Evolutionary conservation across 352 stramenopile species (phyloP).

Genomic region (Pythium folliculosum): DNA sequence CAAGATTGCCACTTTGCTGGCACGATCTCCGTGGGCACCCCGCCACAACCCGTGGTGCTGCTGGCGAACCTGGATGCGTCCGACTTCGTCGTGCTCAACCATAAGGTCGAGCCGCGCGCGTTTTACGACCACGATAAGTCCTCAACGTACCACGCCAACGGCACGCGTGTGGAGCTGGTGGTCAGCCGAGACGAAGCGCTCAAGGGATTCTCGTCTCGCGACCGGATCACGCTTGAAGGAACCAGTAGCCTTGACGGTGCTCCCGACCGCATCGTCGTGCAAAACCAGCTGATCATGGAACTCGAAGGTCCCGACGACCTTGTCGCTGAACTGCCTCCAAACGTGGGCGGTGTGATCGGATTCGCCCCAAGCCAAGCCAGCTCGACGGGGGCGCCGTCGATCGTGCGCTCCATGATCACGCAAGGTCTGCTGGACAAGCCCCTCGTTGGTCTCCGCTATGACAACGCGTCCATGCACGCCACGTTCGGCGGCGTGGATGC

Average conservation of each 20-base stretch:
- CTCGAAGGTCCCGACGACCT: background rate
- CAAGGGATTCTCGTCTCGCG: constrained; percentile 13
- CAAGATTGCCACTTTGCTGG: background rate
- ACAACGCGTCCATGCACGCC: background rate
- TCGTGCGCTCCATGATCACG: constrained; percentile 9
- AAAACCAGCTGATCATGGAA: constrained; percentile 17
- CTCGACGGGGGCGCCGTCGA: constrained; percentile 1
- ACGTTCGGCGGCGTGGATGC: constrained; percentile 16
- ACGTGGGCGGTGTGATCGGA: constrained; percentile 7
- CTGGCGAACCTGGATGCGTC: background rate
- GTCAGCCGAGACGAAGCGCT: constrained; percentile 1
- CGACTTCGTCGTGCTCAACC: constrained; percentile 21
- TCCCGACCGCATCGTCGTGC: background rate
- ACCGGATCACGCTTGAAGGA: constrained; percentile 1
- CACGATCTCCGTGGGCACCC: constrained; percentile 7
- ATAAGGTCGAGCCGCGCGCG: constrained; percentile 6
- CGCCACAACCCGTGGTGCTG: constrained; percentile 8
- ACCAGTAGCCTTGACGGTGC: background rate
- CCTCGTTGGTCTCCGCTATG: constrained; percentile 1
- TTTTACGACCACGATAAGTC: constrained; percentile 27
- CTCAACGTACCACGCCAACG: constrained; percentile 19
- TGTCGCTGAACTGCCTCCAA: background rate
- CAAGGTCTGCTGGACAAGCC: constrained; percentile 9
- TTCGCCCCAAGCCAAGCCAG: background rate
- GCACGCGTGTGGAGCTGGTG: constrained; percentile 10